phyloP scores from a whole-genome alignment of 495 filamentous ascomycete genomes.

The Tirmania nivea region DNA sequence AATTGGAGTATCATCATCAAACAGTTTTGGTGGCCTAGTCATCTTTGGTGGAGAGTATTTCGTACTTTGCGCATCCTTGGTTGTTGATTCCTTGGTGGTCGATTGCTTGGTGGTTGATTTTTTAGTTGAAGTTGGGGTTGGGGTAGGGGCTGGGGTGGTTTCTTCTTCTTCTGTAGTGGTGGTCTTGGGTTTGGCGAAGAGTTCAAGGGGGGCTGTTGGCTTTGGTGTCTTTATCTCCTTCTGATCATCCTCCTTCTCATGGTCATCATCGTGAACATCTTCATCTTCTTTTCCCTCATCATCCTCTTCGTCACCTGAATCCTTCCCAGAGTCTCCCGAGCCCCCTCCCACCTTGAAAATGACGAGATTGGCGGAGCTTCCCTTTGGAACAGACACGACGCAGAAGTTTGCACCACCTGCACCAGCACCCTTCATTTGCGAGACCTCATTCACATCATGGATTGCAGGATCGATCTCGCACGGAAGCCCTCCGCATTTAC shows the following conservation, averaged over 20 bases:
- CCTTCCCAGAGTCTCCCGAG: constrained; percentile 2
- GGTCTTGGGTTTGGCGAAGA: background rate
- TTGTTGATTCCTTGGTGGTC: too few species aligned
- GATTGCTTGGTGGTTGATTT: background rate
- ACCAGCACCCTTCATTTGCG: constrained; percentile 28
- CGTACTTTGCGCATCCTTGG: too few species aligned
- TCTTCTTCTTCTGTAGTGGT: background rate
- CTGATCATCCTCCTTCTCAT: background rate
- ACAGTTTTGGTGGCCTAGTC: too few species aligned
- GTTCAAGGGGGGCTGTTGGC: too few species aligned
- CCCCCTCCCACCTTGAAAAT: constrained; percentile 30
- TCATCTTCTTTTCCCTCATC: background rate
- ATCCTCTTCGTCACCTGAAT: background rate
- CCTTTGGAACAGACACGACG: constrained; percentile 54
- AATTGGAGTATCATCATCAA: too few species aligned
- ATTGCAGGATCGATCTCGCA: constrained; percentile 49
- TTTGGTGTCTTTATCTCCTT: background rate
- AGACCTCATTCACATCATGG: constrained; percentile 39
- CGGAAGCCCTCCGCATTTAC: constrained; percentile 51
- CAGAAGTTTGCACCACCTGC: constrained; percentile 56
- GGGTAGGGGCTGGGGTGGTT: constrained; percentile 8
- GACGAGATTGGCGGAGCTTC: constrained; percentile 43
- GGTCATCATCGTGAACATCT: background rate
- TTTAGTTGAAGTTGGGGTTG: constrained; percentile 7
- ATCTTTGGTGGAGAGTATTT: too few species aligned